Conservation (phyloP, 495 filamentous ascomycete genomes). For the Cercophora scortea region DNA sequence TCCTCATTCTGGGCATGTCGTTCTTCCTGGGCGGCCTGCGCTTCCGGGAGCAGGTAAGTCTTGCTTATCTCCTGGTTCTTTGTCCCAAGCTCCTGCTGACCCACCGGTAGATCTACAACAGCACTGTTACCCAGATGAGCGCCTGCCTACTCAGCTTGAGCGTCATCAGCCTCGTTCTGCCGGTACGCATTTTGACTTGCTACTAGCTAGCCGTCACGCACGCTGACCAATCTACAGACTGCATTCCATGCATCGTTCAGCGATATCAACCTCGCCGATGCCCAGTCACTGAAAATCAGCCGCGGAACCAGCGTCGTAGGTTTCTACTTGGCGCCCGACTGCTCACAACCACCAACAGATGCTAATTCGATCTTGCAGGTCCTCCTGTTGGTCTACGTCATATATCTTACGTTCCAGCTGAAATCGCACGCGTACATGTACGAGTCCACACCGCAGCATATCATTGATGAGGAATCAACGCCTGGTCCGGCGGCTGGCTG, state of each 20-base stretch:
- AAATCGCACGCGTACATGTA: constrained; percentile 91
- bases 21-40: constrained; percentile 81
- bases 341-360: not conserved
- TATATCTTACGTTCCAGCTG: constrained; percentile 86
- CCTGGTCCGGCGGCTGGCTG: constrained; percentile 78
- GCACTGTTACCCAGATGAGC: constrained; percentile 90
- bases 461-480: constrained; percentile 81
- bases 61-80: not conserved
- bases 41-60: constrained; percentile 70
- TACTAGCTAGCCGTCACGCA: not conserved
- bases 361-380: constrained; percentile 36
- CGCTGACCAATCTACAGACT: constrained; percentile 41
- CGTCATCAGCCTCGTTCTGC: constrained; percentile 76
- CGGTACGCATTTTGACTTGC: constrained; percentile 34
- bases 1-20: constrained; percentile 86
- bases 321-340: constrained; percentile 2
- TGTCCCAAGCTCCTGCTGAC: constrained; percentile 10
- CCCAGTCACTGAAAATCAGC: constrained; percentile 69
- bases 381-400: constrained; percentile 70
- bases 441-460: constrained; percentile 77
- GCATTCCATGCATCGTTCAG: constrained; percentile 87
- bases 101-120: constrained; percentile 75
- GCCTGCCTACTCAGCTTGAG: constrained; percentile 84
- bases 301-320: constrained; percentile 82
- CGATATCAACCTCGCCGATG: constrained; percentile 52